phyloP scores from a whole-genome alignment of 345 rosid species.

The Eucalyptus regnans region DNA sequence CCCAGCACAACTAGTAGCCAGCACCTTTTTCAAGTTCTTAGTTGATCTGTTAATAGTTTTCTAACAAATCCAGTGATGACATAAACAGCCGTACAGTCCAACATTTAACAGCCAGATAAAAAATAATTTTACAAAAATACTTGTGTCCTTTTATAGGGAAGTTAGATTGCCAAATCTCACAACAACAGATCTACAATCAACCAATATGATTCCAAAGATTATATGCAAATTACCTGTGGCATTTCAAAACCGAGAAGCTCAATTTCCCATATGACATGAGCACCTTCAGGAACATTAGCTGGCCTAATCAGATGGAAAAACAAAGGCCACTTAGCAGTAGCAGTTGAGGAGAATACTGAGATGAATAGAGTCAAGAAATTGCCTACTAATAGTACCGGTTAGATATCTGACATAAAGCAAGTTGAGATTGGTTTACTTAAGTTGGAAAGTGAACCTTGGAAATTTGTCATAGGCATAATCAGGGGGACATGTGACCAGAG shows the following conservation, averaged over 20 bases:
- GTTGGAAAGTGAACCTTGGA: slow-evolving; percentile 36
- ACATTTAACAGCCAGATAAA: background rate
- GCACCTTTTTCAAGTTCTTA: background rate
- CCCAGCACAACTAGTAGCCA: background rate
- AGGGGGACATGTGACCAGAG: slow-evolving; percentile 94
- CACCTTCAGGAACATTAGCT: slow-evolving; percentile 77
- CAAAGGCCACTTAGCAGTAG: background rate
- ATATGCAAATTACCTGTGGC: slow-evolving; percentile 53
- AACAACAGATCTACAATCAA: background rate
- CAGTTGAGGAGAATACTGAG: background rate
- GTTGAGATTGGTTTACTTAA: background rate
- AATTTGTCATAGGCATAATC: slow-evolving; percentile 95
- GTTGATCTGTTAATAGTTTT: background rate
- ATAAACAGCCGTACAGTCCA: background rate
- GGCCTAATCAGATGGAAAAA: slow-evolving; percentile 36
- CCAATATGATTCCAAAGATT: background rate
- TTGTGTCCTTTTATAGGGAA: background rate
- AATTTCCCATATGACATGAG: slow-evolving; percentile 89
- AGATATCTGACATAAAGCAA: background rate
- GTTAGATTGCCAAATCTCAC: background rate
- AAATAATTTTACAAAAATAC: background rate
- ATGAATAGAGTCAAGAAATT: background rate
- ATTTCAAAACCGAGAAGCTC: slow-evolving; percentile 95
- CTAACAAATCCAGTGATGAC: background rate
- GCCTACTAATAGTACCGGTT: background rate